Percentiles rank a stretch among this genome's conserved stretches.
These are phyloP conservation scores for Dryas octopetala DNA, from an alignment of 306 rosid species.

Conservation along the genomic window DNA sequence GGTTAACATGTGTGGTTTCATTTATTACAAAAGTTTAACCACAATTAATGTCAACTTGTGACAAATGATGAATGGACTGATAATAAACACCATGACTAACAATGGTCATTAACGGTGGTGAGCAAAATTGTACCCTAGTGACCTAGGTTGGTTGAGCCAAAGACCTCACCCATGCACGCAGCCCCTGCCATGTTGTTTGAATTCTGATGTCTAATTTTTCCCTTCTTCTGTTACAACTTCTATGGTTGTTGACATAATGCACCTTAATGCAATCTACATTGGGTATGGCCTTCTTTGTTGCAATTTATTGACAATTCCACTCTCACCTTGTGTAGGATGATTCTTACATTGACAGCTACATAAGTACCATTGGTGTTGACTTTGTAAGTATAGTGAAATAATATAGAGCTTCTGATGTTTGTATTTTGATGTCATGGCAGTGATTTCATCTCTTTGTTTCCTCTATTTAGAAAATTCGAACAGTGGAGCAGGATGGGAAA, in stretches of 20 bases:
- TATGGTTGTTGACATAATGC: background rate
- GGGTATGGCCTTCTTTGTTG: background rate
- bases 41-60: background rate
- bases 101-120: background rate
- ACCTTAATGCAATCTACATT: background rate
- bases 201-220: background rate
- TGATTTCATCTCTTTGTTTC: constrained; percentile 16
- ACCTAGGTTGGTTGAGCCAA: background rate
- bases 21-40: background rate
- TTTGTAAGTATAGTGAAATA: constrained; percentile 49
- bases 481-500: constrained; percentile 83
- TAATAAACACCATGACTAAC: background rate
- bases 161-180: background rate
- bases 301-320: constrained; percentile 12
- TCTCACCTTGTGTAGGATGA: constrained; percentile 51
- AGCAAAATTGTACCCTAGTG: background rate
- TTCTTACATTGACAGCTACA: constrained; percentile 83
- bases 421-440: constrained; percentile 8
- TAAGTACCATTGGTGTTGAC: constrained; percentile 85
- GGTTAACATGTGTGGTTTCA: background rate
- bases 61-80: background rate
- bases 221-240: background rate
- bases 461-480: constrained; percentile 64
- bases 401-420: constrained; percentile 15
- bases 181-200: background rate